Evolutionary conservation across 73 alveolate species (phyloP).

Genomic region (Effrenium voratum): DNA sequence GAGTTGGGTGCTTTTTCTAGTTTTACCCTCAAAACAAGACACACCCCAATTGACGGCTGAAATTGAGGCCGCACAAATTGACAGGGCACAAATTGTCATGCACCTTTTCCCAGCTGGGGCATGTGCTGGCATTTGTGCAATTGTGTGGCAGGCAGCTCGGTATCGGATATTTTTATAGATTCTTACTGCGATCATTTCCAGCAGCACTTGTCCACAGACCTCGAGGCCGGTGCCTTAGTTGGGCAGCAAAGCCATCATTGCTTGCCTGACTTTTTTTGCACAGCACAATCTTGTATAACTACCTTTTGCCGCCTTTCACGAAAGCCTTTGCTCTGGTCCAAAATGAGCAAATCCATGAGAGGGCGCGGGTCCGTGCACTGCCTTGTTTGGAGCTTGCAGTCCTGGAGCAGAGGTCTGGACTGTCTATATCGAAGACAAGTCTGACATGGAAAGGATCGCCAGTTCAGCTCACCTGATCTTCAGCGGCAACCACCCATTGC

Average conservation of each 20-base stretch:
- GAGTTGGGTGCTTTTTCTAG: no score
- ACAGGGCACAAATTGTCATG: no score
- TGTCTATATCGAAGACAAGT: conserved; percentile 67
- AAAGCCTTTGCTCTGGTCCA: no score
- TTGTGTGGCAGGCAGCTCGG: conserved; percentile 67
- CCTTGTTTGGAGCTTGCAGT: not conserved
- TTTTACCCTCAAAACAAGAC: no score
- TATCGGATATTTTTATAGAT: conserved; percentile 70
- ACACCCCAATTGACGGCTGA: no score
- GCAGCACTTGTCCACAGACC: conserved; percentile 36
- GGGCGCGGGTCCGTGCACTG: not conserved
- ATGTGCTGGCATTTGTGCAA: no score
- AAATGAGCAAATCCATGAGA: not conserved
- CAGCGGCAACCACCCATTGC: conserved; percentile 54
- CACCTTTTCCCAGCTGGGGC: no score
- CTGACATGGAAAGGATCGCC: conserved; percentile 63
- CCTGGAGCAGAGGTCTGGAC: conserved; percentile 57
- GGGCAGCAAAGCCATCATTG: not conserved
- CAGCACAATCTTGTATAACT: no score
- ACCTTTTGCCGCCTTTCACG: no score
- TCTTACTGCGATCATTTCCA: conserved; percentile 84
- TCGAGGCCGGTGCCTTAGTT: conserved; percentile 4
- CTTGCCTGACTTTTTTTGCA: no score
- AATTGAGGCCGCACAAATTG: no score
- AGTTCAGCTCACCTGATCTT: conserved; percentile 42